Evolutionary conservation across 331 rosid genomes (phyloP).

Genomic region (Pyrus hybrid): DNA sequence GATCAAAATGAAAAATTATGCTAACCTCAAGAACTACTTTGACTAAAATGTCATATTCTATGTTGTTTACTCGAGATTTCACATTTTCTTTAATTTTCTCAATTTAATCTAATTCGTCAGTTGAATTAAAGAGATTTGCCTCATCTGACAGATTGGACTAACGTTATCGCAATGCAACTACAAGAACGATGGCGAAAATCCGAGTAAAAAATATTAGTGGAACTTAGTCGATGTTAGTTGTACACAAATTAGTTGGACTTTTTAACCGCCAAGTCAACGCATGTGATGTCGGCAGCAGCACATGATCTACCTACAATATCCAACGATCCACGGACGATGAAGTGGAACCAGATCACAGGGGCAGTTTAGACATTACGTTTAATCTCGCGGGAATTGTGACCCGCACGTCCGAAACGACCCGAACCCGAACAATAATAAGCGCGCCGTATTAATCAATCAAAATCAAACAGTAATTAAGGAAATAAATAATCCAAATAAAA

Average conservation of each 20-base stretch:
- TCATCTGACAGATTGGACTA: too few relatives aligned
- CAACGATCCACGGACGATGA: neutral
- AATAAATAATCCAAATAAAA: neutral
- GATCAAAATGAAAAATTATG: too few relatives aligned
- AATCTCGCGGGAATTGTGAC: neutral
- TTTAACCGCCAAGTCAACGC: conserved; percentile 10
- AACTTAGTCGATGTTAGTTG: neutral
- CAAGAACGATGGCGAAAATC: too few relatives aligned
- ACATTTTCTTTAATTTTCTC: too few relatives aligned
- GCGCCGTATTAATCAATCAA: too few relatives aligned
- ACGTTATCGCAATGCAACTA: too few relatives aligned
- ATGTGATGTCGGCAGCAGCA: conserved; percentile 1
- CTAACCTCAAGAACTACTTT: too few relatives aligned
- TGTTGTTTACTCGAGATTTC: too few relatives aligned
- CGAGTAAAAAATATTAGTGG: too few relatives aligned
- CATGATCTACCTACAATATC: neutral
- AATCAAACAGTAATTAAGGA: neutral
- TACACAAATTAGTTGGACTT: neutral
- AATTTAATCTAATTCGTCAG: too few relatives aligned
- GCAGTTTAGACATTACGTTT: neutral
- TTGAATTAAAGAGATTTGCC: too few relatives aligned
- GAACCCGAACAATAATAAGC: neutral
- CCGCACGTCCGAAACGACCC: neutral
- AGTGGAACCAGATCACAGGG: neutral
- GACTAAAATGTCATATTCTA: too few relatives aligned